These are phyloP conservation scores for Litchi chinensis DNA, from an alignment of 345 rosid genomes.

Conservation along the genomic window DNA sequence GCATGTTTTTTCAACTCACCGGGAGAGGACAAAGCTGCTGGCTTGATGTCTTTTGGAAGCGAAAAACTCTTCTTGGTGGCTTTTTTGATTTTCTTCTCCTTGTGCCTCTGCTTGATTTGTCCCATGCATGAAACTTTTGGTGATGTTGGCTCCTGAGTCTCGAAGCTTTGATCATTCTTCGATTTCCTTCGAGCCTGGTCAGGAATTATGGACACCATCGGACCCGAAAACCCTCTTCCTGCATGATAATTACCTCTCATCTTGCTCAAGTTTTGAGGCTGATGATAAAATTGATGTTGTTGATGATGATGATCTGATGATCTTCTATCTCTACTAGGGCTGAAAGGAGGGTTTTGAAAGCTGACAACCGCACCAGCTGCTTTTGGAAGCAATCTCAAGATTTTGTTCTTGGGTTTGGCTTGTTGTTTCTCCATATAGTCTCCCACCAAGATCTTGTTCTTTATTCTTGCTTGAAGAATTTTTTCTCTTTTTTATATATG, in stretches of 20 bases:
- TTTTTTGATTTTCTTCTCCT: constrained; percentile 19
- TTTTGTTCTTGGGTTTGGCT: constrained; percentile 37
- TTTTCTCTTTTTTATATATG: too few relatives aligned
- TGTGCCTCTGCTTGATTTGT: constrained; percentile 72
- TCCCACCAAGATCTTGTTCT: too few relatives aligned
- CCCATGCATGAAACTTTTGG: constrained; percentile 96
- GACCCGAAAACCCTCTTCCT: constrained; percentile 61
- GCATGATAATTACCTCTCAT: constrained; percentile 7
- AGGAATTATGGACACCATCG: constrained; percentile 57
- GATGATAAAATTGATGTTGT: constrained; percentile 7
- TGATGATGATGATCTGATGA: constrained; percentile 3
- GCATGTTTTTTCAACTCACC: constrained; percentile 32
- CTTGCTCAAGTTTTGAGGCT: constrained; percentile 20
- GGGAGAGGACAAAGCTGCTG: constrained; percentile 1
- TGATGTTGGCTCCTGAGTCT: constrained; percentile 66
- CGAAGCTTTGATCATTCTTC: constrained; percentile 34
- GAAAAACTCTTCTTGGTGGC: constrained; percentile 3
- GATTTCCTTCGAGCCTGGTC: constrained; percentile 53
- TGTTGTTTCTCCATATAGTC: constrained; percentile 38
- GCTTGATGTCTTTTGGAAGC: constrained; percentile 26
- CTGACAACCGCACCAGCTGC: constrained; percentile 44
- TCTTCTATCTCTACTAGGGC: constrained; percentile 62
- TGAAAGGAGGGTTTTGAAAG: constrained; percentile 60
- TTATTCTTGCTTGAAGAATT: too few relatives aligned
- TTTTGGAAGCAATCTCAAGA: constrained; percentile 64